Evolutionary conservation across 2,329 filamentous ascomycete species (phyloP).

Genomic region (Parastagonospora avenae): DNA sequence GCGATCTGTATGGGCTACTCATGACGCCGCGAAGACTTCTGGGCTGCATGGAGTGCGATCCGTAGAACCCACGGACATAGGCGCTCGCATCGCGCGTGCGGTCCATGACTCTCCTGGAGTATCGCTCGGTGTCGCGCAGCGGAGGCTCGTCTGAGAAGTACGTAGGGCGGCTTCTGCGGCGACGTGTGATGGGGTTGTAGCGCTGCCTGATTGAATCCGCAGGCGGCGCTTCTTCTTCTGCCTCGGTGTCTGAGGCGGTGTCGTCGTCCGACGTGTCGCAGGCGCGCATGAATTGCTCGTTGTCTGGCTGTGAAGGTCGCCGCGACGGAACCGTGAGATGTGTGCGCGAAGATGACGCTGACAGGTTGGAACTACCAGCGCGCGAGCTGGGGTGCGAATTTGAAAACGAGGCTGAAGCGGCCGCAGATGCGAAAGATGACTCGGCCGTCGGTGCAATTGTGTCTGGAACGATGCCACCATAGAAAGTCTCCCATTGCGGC

Average conservation of each 20-base stretch:
- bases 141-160: slow-evolving; percentile 36
- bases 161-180: slow-evolving; percentile 22
- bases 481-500: slow-evolving; percentile 78
- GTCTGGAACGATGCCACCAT: slow-evolving; percentile 81
- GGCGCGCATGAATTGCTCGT: slow-evolving; percentile 56
- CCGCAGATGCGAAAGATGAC: slow-evolving; percentile 78
- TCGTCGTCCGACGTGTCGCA: slow-evolving; percentile 55
- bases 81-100: slow-evolving; percentile 32
- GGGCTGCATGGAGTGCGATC: slow-evolving; percentile 6
- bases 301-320: slow-evolving; percentile 27
- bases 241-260: slow-evolving; percentile 58
- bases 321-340: slow-evolving; percentile 46
- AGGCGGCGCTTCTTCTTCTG: slow-evolving; percentile 43
- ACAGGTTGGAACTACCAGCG: slow-evolving; percentile 54
- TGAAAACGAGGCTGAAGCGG: slow-evolving; percentile 58
- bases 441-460: slow-evolving; percentile 77
- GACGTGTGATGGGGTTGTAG: slow-evolving; percentile 9
- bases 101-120: slow-evolving; percentile 35
- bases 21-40: not conserved
- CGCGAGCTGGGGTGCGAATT: slow-evolving; percentile 42
- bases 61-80: slow-evolving; percentile 38
- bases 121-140: slow-evolving; percentile 28
- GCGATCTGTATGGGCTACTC: slow-evolving; percentile 1
- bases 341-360: slow-evolving; percentile 43
- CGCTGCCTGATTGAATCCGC: slow-evolving; percentile 30